Percentiles rank a stretch among this genome's conserved stretches.
Conservation (phyloP, 371 early-diverging fungal species). For the Mortierella sp. region DNA sequence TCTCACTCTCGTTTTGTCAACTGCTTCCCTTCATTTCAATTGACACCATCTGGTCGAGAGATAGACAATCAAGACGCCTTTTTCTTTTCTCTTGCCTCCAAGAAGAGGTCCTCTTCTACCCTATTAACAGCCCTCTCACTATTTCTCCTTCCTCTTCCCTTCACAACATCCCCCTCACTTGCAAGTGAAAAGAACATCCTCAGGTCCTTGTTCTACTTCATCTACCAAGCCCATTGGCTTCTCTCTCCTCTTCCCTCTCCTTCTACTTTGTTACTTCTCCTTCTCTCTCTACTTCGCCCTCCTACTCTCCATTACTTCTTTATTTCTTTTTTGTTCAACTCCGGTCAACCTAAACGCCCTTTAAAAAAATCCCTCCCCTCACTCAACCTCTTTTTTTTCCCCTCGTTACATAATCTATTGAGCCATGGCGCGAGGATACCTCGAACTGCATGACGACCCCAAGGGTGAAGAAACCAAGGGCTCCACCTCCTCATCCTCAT, state of each 20-base stretch:
- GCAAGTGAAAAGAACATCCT: conserved; percentile 1
- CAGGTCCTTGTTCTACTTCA: conserved; percentile 4
- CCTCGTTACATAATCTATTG: not conserved
- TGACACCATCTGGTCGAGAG: no score
- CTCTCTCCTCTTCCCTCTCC: not conserved
- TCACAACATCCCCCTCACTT: conserved; percentile 3
- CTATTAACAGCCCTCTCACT: not conserved
- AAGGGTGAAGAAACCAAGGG: conserved; percentile 21
- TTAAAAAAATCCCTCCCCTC: not conserved
- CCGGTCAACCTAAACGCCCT: not conserved
- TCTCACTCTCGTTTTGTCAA: not conserved
- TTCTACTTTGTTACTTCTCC: conserved; percentile 8
- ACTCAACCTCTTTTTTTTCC: not conserved
- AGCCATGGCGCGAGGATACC: conserved; percentile 47
- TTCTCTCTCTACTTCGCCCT: not conserved
- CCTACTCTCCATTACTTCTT: not conserved
- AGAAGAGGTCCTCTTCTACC: not conserved
- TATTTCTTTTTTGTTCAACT: not conserved
- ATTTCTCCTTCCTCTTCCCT: no score
- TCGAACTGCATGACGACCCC: conserved; percentile 39
- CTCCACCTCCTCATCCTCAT: not conserved
- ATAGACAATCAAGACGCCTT: conserved; percentile 2
- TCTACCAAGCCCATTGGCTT: not conserved
- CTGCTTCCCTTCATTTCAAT: not conserved
- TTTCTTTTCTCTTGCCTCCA: not conserved